Evolutionary conservation across 2,329 filamentous ascomycete species (phyloP).

Genomic region (Microsporum audouinii): DNA sequence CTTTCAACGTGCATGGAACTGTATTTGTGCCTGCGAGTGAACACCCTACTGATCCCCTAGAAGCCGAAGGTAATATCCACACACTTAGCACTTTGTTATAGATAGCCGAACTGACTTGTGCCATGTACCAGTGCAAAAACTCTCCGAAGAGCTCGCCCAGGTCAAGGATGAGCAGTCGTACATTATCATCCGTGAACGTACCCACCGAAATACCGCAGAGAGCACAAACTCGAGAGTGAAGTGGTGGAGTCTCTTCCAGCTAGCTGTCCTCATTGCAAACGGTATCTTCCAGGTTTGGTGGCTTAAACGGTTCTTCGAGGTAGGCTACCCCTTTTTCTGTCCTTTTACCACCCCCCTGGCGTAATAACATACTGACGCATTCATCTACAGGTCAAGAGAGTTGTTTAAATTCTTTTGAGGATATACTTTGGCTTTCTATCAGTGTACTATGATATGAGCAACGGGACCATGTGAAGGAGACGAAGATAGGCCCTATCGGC

Average conservation of each 20-base stretch:
- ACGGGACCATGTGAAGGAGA: background rate
- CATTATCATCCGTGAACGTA: slow-evolving; percentile 88
- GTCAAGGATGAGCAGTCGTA: slow-evolving; percentile 98
- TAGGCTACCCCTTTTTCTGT: slow-evolving; percentile 26
- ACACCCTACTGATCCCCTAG: slow-evolving; percentile 72
- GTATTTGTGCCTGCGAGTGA: slow-evolving; percentile 92
- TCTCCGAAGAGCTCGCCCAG: slow-evolving; percentile 75
- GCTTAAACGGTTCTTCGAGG: slow-evolving; percentile 96
- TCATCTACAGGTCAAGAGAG: slow-evolving; percentile 34
- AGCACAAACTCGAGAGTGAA: slow-evolving; percentile 96
- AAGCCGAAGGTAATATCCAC: slow-evolving; percentile 60
- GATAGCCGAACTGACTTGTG: background rate
- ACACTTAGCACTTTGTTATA: background rate
- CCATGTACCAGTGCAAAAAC: slow-evolving; percentile 53
- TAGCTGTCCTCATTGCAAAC: slow-evolving; percentile 76
- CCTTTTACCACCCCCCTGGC: background rate
- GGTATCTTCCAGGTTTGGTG: slow-evolving; percentile 99
- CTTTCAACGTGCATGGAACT: slow-evolving; percentile 97
- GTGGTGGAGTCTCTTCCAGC: slow-evolving; percentile 99
- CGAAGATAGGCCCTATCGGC: background rate
- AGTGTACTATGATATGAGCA: background rate
- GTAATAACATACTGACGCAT: slow-evolving; percentile 9
- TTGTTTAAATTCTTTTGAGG: slow-evolving; percentile 28
- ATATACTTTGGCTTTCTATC: background rate
- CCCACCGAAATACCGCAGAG: slow-evolving; percentile 95